Conservation (phyloP, 805 yeast genomes). For the Yamadazyma takamatsuzukensis region DNA sequence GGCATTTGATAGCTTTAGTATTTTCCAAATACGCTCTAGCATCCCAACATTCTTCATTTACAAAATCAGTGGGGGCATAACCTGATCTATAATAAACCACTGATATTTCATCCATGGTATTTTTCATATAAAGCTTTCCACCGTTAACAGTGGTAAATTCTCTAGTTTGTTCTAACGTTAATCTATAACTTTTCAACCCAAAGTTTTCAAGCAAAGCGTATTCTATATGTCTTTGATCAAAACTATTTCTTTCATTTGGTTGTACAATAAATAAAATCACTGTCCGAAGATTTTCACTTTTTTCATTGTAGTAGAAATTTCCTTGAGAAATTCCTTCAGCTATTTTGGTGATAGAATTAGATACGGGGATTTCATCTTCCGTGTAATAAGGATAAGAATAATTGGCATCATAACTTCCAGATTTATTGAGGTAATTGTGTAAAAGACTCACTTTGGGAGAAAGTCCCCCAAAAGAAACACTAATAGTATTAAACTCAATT, state of each 20-base stretch:
- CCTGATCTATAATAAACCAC: slow-evolving; percentile 91
- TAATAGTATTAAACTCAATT: slow-evolving; percentile 93
- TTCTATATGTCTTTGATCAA: slow-evolving; percentile 88
- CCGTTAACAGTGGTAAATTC: slow-evolving; percentile 38
- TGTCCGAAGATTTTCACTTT: slow-evolving; percentile 33
- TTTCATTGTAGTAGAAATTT: slow-evolving; percentile 49
- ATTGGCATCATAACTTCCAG: slow-evolving; percentile 51
- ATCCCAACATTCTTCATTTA: slow-evolving; percentile 65
- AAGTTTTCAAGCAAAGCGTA: slow-evolving; percentile 55
- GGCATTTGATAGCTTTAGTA: slow-evolving; percentile 84
- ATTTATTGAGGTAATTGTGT: slow-evolving; percentile 61
- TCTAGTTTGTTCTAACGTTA: slow-evolving; percentile 60
- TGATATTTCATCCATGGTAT: slow-evolving; percentile 67
- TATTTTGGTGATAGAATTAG: slow-evolving; percentile 58
- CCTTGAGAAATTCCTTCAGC: slow-evolving; percentile 72
- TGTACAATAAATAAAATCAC: slow-evolving; percentile 77
- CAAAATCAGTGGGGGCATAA: slow-evolving; percentile 80
- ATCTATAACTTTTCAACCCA: slow-evolving; percentile 60
- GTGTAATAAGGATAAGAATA: slow-evolving; percentile 42
- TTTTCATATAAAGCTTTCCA: slow-evolving; percentile 49
- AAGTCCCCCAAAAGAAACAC: slow-evolving; percentile 92
- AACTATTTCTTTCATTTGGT: slow-evolving; percentile 79
- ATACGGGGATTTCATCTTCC: slow-evolving; percentile 55
- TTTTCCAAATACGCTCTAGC: slow-evolving; percentile 71
- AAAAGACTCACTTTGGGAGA: slow-evolving; percentile 74